phyloP scores from a whole-genome alignment of 768 basidiomycete species.

The Harrya chromipes region DNA sequence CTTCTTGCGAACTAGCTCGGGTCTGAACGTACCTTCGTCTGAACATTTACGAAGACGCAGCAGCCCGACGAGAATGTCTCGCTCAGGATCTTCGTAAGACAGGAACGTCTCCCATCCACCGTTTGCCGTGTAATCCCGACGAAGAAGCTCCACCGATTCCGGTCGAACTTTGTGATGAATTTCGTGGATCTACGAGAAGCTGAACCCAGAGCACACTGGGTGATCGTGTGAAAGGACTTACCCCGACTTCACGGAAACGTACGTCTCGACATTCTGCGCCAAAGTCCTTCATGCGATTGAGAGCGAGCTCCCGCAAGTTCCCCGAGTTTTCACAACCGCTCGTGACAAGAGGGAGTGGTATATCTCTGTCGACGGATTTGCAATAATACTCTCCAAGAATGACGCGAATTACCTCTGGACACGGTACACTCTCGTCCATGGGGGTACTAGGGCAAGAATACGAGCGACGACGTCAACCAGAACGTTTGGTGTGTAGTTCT shows the following conservation, averaged over 20 bases:
- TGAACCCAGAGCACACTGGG: background rate
- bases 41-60: constrained; percentile 93
- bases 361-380: constrained; percentile 59
- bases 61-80: constrained; percentile 92
- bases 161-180: constrained; percentile 98
- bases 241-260: constrained; percentile 96
- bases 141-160: constrained; percentile 90
- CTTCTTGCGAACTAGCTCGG: constrained; percentile 74
- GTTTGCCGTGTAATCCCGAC: constrained; percentile 94
- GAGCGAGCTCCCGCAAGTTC: constrained; percentile 91
- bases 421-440: constrained; percentile 98
- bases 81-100: constrained; percentile 97
- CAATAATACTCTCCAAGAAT: background rate
- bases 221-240: constrained; percentile 38
- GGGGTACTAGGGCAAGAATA: constrained; percentile 93
- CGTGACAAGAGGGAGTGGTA: constrained; percentile 92
- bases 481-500: constrained; percentile 99
- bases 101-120: constrained; percentile 99
- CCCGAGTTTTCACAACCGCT: constrained; percentile 98
- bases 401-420: constrained; percentile 72
- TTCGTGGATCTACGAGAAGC: constrained; percentile 76
- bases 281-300: constrained; percentile 99
- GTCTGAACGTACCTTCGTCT: constrained; percentile 94
- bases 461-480: constrained; percentile 96
- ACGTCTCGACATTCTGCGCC: constrained; percentile 97